Evolutionary conservation across 352 stramenopile genomes (phyloP).

Genomic region (Hyaloperonospora brassicae): DNA sequence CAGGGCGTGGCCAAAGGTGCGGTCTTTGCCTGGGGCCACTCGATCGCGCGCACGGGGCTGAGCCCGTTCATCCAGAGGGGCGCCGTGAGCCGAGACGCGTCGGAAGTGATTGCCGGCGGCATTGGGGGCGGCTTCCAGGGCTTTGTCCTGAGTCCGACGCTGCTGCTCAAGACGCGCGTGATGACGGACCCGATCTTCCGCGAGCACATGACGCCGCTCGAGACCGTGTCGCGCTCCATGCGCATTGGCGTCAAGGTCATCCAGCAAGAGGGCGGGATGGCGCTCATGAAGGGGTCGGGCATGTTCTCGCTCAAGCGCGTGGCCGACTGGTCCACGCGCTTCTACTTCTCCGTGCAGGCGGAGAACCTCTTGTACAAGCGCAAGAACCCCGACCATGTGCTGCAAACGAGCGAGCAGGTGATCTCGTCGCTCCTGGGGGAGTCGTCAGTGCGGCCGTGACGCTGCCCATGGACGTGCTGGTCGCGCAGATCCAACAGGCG

Average conservation of each 20-base stretch:
- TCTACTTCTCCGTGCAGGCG: slow-evolving; percentile 86
- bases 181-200: slow-evolving; percentile 92
- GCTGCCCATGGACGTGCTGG: slow-evolving; percentile 89
- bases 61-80: slow-evolving; percentile 50
- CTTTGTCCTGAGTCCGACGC: slow-evolving; percentile 87
- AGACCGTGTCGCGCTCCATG: slow-evolving; percentile 80
- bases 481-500: slow-evolving; percentile 90
- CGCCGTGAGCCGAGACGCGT: slow-evolving; percentile 43
- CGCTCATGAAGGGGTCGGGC: slow-evolving; percentile 88
- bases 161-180: slow-evolving; percentile 91
- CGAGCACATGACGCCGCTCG: slow-evolving; percentile 75
- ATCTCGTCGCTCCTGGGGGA: slow-evolving; percentile 79
- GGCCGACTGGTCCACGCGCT: slow-evolving; percentile 89
- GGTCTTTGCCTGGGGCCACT: slow-evolving; percentile 87
- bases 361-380: slow-evolving; percentile 77
- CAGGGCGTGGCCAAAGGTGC: slow-evolving; percentile 87
- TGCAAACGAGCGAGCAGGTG: slow-evolving; percentile 72
- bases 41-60: slow-evolving; percentile 49
- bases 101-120: slow-evolving; percentile 82
- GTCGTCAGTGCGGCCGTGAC: slow-evolving; percentile 70
- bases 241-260: slow-evolving; percentile 87
- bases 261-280: slow-evolving; percentile 70
- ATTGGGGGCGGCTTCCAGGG: slow-evolving; percentile 88
- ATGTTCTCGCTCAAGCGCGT: slow-evolving; percentile 91
- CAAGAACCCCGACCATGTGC: slow-evolving; percentile 44